phyloP scores from a whole-genome alignment of 2,329 filamentous ascomycete species.

The Neofusicoccum kwambonambiense region DNA sequence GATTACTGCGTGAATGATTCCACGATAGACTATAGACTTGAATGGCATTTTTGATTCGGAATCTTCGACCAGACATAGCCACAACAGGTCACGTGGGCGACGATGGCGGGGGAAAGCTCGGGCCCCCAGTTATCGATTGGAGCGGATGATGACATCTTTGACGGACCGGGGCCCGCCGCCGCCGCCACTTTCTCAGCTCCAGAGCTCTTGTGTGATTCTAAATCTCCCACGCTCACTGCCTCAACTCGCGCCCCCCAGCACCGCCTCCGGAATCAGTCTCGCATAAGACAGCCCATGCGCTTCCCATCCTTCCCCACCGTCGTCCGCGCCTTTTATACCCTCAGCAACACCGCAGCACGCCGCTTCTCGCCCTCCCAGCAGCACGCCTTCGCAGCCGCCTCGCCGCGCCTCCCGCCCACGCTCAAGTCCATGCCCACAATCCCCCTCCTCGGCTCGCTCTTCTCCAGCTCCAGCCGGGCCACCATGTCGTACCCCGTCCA shows the following conservation, averaged over 20 bases:
- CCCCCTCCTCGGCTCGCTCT: conserved; percentile 75
- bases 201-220: neutral
- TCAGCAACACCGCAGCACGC: conserved; percentile 46
- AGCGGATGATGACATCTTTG: conserved; percentile 11
- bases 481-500: conserved; percentile 67
- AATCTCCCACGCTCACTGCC: neutral
- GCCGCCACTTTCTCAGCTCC: conserved; percentile 2
- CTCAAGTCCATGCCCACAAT: conserved; percentile 68
- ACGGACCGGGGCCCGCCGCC: neutral
- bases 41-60: no score
- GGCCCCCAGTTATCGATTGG: neutral
- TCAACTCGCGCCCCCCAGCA: neutral
- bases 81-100: neutral
- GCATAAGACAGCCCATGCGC: conserved; percentile 9
- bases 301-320: conserved; percentile 30
- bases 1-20: no score
- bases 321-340: conserved; percentile 47
- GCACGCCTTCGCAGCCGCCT: conserved; percentile 21
- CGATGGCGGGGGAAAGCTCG: neutral
- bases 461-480: conserved; percentile 55
- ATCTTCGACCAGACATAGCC: neutral
- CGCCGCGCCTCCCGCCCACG: conserved; percentile 35
- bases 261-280: neutral
- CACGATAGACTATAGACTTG: no score
- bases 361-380: conserved; percentile 24